Evolutionary conservation across 139 green algal species (phyloP).

Genomic region (Pseudopediastrum boryanum): DNA sequence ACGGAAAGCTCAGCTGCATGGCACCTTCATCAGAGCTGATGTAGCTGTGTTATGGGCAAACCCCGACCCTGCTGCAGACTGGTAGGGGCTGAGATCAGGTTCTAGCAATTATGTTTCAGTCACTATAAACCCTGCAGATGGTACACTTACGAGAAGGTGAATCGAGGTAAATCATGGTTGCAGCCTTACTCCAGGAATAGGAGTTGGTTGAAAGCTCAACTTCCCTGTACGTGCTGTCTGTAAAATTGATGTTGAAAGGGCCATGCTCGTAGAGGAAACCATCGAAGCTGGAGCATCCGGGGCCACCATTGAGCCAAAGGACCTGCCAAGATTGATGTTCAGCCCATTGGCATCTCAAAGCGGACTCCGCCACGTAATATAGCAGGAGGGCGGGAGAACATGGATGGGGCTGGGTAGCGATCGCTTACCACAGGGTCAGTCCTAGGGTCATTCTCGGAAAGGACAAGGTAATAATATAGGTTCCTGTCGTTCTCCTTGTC

Average conservation of each 20-base stretch:
- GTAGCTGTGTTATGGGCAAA: no score
- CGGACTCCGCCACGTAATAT: no score
- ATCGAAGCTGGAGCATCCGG: conserved; percentile 55
- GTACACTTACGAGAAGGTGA: conserved; percentile 50
- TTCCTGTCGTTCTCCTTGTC: conserved; percentile 9
- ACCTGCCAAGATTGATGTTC: conserved; percentile 17
- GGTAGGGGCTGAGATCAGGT: no score
- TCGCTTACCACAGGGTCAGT: conserved; percentile 44
- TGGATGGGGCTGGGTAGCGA: no score
- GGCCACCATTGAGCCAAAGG: conserved; percentile 58
- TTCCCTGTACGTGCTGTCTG: not conserved
- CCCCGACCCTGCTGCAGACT: no score
- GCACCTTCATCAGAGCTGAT: no score
- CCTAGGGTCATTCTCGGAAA: conserved; percentile 30
- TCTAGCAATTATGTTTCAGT: no score
- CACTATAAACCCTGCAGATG: conserved; percentile 4
- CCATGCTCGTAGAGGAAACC: conserved; percentile 56
- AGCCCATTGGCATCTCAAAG: not conserved
- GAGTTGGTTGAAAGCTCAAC: conserved; percentile 36
- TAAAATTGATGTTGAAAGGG: conserved; percentile 44
- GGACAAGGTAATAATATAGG: conserved; percentile 57
- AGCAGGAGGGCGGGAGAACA: no score
- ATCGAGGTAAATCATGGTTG: conserved; percentile 68
- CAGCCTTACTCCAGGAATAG: conserved; percentile 48
- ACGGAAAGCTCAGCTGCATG: no score